phyloP scores from a whole-genome alignment of 352 stramenopile genomes.

The Phytopythium litorale region DNA sequence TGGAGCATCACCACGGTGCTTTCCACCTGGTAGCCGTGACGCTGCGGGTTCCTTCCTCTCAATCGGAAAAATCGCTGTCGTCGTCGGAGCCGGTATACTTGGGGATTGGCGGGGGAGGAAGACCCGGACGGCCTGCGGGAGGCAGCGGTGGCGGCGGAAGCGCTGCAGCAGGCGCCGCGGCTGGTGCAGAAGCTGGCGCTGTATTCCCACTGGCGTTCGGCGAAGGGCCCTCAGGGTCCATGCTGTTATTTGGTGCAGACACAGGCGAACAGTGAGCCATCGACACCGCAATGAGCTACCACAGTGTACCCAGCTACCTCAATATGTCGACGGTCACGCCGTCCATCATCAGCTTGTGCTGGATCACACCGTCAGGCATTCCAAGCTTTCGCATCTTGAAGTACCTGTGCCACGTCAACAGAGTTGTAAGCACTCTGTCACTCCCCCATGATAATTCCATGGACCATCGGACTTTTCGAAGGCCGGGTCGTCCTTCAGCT shows the following conservation, averaged over 20 bases:
- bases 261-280: constrained; percentile 6
- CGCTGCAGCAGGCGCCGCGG: constrained; percentile 24
- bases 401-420: constrained; percentile 39
- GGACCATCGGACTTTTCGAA: constrained; percentile 58
- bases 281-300: background rate
- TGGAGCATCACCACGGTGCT: background rate
- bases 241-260: constrained; percentile 24
- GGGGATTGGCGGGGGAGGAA: constrained; percentile 40
- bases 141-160: constrained; percentile 22
- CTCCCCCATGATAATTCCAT: background rate
- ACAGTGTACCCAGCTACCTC: constrained; percentile 30
- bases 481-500: constrained; percentile 76
- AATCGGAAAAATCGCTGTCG: constrained; percentile 60
- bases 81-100: constrained; percentile 24
- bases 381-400: constrained; percentile 84
- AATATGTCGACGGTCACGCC: constrained; percentile 69
- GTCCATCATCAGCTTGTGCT: constrained; percentile 81
- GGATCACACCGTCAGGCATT: constrained; percentile 73
- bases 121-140: constrained; percentile 30
- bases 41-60: background rate
- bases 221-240: constrained; percentile 77
- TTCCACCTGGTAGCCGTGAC: background rate
- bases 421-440: background rate
- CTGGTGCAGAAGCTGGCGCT: constrained; percentile 9
- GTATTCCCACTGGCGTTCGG: constrained; percentile 40